phyloP scores from a whole-genome alignment of 306 rosid genomes.

The Arachis hypogaea region DNA sequence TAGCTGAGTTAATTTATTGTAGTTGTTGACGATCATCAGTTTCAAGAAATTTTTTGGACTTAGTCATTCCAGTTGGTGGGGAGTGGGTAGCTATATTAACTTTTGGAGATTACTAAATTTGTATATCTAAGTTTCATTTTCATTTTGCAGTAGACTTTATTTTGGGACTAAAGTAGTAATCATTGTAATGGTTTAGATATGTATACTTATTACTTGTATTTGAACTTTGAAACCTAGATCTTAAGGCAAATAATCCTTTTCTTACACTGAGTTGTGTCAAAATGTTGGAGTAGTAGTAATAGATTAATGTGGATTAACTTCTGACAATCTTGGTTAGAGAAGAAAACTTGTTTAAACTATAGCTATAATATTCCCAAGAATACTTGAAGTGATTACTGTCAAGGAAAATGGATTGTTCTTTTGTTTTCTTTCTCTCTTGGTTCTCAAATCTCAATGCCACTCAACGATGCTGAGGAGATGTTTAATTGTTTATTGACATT shows the following conservation, averaged over 20 bases:
- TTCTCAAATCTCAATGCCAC: background rate
- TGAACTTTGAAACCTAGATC: background rate
- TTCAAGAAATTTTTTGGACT: conserved; percentile 31
- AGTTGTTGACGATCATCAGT: conserved; percentile 25
- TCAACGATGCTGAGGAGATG: background rate
- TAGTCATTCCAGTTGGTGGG: conserved; percentile 18
- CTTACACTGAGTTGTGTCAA: background rate
- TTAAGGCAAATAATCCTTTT: background rate
- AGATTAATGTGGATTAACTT: background rate
- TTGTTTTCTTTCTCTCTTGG: too few species aligned
- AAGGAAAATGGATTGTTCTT: background rate
- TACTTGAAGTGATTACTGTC: background rate
- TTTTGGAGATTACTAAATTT: conserved; percentile 8
- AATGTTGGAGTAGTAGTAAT: background rate
- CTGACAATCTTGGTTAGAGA: background rate
- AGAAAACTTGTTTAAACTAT: background rate
- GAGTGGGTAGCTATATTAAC: conserved; percentile 33
- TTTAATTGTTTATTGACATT: background rate
- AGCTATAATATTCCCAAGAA: background rate
- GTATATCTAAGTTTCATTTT: conserved; percentile 29
- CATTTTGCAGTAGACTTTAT: conserved; percentile 1
- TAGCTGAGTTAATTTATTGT: conserved; percentile 23
- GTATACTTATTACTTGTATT: background rate
- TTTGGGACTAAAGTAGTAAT: background rate
- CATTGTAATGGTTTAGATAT: background rate